A percentile compares a stretch with the other conserved stretches of the same genome.
Conservation (phyloP, 306 rosid genomes). For the Styphnolobium japonicum region DNA sequence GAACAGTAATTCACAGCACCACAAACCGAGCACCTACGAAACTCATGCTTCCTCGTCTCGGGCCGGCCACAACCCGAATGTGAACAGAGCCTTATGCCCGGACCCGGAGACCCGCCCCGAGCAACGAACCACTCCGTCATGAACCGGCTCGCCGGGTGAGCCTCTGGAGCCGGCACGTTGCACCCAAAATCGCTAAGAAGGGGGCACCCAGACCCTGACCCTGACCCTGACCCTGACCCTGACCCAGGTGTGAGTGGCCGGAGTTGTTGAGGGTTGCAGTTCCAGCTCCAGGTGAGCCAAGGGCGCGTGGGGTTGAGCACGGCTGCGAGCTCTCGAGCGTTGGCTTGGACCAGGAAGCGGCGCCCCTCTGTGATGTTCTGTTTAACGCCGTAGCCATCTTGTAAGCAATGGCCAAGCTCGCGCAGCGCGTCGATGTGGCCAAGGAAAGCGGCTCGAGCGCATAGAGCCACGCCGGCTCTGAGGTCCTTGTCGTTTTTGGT, state of each 20-base stretch:
- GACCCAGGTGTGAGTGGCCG: too few species aligned
- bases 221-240: too few species aligned
- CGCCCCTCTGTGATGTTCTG: constrained; percentile 80
- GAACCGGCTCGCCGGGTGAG: constrained; percentile 68
- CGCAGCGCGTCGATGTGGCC: constrained; percentile 89
- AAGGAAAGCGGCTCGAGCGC: constrained; percentile 91
- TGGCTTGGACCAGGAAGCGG: constrained; percentile 80
- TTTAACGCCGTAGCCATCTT: constrained; percentile 93
- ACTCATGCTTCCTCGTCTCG: constrained; percentile 81
- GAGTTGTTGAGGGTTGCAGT: too few species aligned
- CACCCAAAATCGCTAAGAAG: constrained; percentile 83
- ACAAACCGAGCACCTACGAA: constrained; percentile 89
- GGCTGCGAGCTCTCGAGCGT: constrained; percentile 86
- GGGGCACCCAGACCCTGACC: constrained; percentile 72
- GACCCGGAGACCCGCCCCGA: constrained; percentile 42
- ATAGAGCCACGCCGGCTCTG: constrained; percentile 79
- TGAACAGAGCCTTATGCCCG: constrained; percentile 64
- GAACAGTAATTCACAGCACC: constrained; percentile 86
- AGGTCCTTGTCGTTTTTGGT: constrained; percentile 83
- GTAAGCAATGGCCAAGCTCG: constrained; percentile 91
- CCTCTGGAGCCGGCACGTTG: constrained; percentile 78
- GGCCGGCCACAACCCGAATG: constrained; percentile 91
- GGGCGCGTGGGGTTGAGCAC: too few species aligned
- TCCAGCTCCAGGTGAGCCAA: too few species aligned
- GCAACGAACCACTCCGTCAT: constrained; percentile 65